Conservation (phyloP, 139 green algal genomes). For the Chlamydomonas asymmetrica region DNA sequence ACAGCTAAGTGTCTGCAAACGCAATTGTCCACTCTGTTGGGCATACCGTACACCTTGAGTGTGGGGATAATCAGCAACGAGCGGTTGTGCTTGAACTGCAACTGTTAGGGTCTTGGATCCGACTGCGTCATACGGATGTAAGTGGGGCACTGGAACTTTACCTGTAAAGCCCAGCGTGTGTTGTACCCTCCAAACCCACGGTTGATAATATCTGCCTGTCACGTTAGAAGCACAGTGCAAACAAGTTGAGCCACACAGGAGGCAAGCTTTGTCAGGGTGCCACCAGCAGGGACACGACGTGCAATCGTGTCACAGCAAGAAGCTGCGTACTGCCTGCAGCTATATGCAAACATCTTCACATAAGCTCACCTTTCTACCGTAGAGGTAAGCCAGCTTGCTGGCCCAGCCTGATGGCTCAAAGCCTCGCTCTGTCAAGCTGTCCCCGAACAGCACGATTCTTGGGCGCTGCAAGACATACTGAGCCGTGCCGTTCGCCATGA, state of each 20-base stretch:
- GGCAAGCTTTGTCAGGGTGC: not conserved
- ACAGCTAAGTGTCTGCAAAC: no score
- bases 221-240: constrained; percentile 21
- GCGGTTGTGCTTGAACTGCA: no score
- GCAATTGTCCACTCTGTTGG: no score
- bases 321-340: not conserved
- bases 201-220: constrained; percentile 74
- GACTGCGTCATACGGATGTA: constrained; percentile 1
- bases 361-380: constrained; percentile 46
- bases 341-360: not conserved
- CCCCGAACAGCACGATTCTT: constrained; percentile 72
- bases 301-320: no score
- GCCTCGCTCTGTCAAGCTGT: constrained; percentile 74
- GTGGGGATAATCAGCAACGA: no score
- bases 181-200: constrained; percentile 92
- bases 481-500: no score
- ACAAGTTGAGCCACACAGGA: not conserved
- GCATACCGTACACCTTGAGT: no score
- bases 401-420: constrained; percentile 72
- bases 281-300: no score
- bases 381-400: constrained; percentile 47
- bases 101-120: not conserved
- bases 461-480: no score
- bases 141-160: not conserved
- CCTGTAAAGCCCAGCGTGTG: constrained; percentile 71